Evolutionary conservation across 257 asterid species (phyloP).

Genomic region (Orobanche coerulescens): DNA sequence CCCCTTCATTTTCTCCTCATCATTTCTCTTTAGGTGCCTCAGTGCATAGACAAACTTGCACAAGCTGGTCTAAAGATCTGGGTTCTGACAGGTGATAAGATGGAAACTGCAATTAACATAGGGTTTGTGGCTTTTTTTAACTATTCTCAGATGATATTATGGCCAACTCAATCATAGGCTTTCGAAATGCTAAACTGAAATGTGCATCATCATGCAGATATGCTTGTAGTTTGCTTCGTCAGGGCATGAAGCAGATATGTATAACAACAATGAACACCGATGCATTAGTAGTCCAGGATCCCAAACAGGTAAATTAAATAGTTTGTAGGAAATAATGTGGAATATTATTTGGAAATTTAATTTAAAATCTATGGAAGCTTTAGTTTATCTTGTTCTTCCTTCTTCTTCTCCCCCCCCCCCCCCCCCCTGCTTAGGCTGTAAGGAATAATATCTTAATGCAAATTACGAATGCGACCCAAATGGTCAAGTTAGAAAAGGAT

Average conservation of each 20-base stretch:
- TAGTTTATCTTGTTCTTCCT: too few relatives aligned
- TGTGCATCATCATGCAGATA: conserved; percentile 43
- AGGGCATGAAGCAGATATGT: conserved; percentile 91
- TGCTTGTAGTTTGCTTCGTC: conserved; percentile 97
- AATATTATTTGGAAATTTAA: conserved; percentile 17
- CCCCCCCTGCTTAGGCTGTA: conserved; percentile 57
- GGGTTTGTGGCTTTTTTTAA: conserved; percentile 37
- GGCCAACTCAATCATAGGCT: conserved; percentile 6
- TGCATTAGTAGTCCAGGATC: conserved; percentile 37
- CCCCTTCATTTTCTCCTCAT: conserved; percentile 8
- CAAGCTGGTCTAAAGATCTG: conserved; percentile 97
- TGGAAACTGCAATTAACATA: conserved; percentile 98
- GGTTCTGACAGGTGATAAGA: conserved; percentile 99
- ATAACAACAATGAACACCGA: conserved; percentile 45
- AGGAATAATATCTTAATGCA: conserved; percentile 79
- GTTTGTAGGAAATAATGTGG: conserved; percentile 12
- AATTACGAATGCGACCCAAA: conserved; percentile 81
- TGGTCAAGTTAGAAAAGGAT: conserved; percentile 83
- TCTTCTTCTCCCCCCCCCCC: too few relatives aligned
- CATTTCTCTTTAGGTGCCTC: conserved; percentile 70
- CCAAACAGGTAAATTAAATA: conserved; percentile 53
- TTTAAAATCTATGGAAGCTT: conserved; percentile 21
- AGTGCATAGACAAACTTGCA: conserved; percentile 95
- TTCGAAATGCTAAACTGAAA: conserved; percentile 18
- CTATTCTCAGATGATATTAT: conserved; percentile 19